phyloP scores from a whole-genome alignment of 2,329 filamentous ascomycete genomes.

The Clonostachys rosea region DNA sequence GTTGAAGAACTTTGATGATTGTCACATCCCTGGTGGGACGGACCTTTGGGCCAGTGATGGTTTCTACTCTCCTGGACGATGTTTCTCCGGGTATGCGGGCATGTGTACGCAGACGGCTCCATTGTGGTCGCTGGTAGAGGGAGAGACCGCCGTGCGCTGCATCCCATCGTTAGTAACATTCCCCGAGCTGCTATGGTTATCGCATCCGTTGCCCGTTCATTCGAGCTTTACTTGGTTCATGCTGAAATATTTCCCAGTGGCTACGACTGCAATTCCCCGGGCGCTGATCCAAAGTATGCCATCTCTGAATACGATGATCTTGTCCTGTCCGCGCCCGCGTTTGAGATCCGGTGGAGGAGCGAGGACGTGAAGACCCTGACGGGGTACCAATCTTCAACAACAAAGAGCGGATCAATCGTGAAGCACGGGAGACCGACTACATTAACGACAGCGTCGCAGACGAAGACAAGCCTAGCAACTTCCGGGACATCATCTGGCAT shows the following conservation, averaged over 20 bases:
- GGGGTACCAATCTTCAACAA: too few relatives aligned
- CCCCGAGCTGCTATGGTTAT: background rate
- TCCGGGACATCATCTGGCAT: background rate
- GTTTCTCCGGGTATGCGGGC: conserved; percentile 17
- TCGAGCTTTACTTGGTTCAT: background rate
- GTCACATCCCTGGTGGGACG: conserved; percentile 12
- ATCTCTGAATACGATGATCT: conserved; percentile 9
- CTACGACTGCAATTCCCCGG: conserved; percentile 12
- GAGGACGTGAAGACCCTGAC: background rate
- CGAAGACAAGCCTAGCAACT: background rate
- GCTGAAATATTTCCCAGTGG: conserved; percentile 3
- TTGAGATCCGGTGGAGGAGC: conserved; percentile 18
- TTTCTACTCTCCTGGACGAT: conserved; percentile 21
- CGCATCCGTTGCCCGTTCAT: too few relatives aligned
- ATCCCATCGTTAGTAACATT: conserved; percentile 12
- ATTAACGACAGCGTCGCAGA: too few relatives aligned
- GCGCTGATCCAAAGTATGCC: conserved; percentile 12
- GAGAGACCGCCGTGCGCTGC: conserved; percentile 18
- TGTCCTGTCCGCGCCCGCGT: conserved; percentile 17
- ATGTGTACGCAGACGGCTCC: conserved; percentile 14
- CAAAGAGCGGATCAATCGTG: too few relatives aligned
- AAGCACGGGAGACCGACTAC: too few relatives aligned
- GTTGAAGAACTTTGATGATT: conserved; percentile 10
- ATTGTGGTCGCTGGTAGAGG: conserved; percentile 10
- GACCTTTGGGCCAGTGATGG: conserved; percentile 14